Evolutionary conservation across 768 basidiomycete species (phyloP).

Genomic region (Obba rivulosa): DNA sequence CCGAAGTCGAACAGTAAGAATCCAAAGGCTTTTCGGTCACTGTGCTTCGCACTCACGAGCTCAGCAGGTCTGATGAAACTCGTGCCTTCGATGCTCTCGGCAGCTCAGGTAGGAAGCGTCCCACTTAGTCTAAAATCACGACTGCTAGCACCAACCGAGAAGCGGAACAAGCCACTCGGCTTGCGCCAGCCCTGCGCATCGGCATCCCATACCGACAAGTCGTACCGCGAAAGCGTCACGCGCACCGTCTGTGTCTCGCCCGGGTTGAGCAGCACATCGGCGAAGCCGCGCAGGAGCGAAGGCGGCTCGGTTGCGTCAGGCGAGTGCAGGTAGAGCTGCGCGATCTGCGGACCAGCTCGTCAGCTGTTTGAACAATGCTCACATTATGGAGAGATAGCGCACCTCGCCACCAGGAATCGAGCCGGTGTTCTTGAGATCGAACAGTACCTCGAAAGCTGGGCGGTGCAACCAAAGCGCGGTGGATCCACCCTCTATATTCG

Average conservation of each 20-base stretch:
- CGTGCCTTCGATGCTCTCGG: no score
- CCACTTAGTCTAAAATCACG: conserved; percentile 53
- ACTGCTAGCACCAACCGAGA: conserved; percentile 26
- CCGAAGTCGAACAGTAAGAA: no score
- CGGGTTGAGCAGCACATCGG: conserved; percentile 31
- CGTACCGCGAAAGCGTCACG: conserved; percentile 43
- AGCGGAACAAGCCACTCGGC: conserved; percentile 40
- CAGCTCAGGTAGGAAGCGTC: conserved; percentile 20
- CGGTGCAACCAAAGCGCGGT: conserved; percentile 22
- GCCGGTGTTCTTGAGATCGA: conserved; percentile 34
- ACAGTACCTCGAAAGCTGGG: conserved; percentile 25
- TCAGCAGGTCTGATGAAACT: no score
- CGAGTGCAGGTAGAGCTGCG: conserved; percentile 71
- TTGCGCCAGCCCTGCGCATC: conserved; percentile 49
- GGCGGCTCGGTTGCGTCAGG: conserved; percentile 35
- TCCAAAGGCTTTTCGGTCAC: no score
- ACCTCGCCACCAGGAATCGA: conserved; percentile 26
- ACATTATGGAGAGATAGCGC: background rate
- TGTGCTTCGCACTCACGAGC: no score
- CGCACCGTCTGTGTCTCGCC: conserved; percentile 43
- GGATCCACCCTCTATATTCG: conserved; percentile 17
- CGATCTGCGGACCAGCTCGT: conserved; percentile 37
- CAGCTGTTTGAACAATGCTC: background rate
- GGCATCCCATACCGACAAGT: conserved; percentile 52
- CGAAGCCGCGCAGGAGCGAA: conserved; percentile 29